Percentiles rank a stretch among this genome's conserved stretches.
phyloP scores from a whole-genome alignment of 2,329 filamentous ascomycete species.

The Neofusicoccum ribis region DNA sequence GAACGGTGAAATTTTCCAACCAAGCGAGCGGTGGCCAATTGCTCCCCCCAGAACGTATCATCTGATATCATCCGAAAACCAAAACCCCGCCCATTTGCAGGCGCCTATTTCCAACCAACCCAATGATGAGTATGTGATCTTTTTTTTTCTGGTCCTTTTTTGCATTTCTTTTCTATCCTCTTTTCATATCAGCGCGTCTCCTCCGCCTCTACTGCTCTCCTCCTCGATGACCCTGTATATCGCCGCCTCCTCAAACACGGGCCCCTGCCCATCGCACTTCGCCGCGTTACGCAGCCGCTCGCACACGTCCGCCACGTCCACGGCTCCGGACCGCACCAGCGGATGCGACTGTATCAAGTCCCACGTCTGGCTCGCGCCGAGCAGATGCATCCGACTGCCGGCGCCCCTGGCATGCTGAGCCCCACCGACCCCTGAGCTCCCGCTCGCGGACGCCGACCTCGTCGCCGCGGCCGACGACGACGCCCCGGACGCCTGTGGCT shows the following conservation, averaged over 20 bases:
- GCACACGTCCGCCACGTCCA: constrained; percentile 80
- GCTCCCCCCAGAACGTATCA: too few species aligned
- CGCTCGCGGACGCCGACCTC: neutral
- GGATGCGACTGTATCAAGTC: constrained; percentile 83
- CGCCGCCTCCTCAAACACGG: constrained; percentile 78
- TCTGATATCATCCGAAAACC: too few species aligned
- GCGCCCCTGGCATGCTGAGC: constrained; percentile 50
- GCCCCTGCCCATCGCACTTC: constrained; percentile 80
- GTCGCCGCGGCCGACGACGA: neutral
- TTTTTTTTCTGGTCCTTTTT: neutral
- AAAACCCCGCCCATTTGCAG: too few species aligned
- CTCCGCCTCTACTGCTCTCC: constrained; percentile 68
- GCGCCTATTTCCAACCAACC: too few species aligned
- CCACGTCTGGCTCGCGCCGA: constrained; percentile 81
- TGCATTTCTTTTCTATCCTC: neutral
- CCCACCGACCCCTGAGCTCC: neutral
- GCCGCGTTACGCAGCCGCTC: constrained; percentile 73
- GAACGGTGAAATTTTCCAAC: neutral
- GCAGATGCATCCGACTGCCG: constrained; percentile 39
- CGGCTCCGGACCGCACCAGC: constrained; percentile 71
- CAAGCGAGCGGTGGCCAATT: neutral
- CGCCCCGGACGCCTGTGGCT: neutral
- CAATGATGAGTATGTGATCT: neutral
- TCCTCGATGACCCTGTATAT: constrained; percentile 75
- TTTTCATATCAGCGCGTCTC: constrained; percentile 68